phyloP scores from a whole-genome alignment of 176 grass and related monocot genomes.

The Oryza meyeriana region DNA sequence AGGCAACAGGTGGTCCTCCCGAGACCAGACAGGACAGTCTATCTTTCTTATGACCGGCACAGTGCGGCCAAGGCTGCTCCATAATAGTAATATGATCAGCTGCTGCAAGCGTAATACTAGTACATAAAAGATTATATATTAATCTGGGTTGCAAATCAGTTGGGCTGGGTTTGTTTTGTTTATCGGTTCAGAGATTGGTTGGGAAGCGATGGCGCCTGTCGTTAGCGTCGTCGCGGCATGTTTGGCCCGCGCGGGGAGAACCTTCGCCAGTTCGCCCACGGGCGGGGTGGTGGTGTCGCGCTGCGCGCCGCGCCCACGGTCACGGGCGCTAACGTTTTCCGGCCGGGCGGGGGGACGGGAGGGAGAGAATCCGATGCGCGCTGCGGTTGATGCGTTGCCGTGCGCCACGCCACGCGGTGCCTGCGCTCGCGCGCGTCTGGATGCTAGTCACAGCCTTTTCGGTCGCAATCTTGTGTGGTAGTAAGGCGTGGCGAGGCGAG shows the following conservation, averaged over 20 bases:
- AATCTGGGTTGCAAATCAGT: not conserved
- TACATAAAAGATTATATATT: no score
- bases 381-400: not conserved
- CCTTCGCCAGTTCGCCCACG: slow-evolving; percentile 9
- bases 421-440: not conserved
- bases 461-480: slow-evolving; percentile 23
- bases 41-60: slow-evolving; percentile 16
- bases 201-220: slow-evolving; percentile 33
- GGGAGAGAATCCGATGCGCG: slow-evolving; percentile 37
- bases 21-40: not conserved
- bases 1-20: not conserved
- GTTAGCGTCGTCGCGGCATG: slow-evolving; percentile 39
- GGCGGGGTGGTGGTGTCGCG: not conserved
- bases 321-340: slow-evolving; percentile 8
- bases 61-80: not conserved
- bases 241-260: slow-evolving; percentile 35
- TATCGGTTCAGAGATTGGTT: slow-evolving; percentile 16
- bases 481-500: not conserved
- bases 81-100: not conserved
- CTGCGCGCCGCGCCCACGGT: not conserved
- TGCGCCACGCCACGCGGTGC: not conserved
- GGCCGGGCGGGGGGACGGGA: no score
- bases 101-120: not conserved
- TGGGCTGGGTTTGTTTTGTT: not conserved
- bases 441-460: slow-evolving; percentile 18